Evolutionary conservation across 139 green algal species (phyloP), one percentile per base, ranked within the genome.

Genomic region (Astrephomene gubernaculifera): DNA sequence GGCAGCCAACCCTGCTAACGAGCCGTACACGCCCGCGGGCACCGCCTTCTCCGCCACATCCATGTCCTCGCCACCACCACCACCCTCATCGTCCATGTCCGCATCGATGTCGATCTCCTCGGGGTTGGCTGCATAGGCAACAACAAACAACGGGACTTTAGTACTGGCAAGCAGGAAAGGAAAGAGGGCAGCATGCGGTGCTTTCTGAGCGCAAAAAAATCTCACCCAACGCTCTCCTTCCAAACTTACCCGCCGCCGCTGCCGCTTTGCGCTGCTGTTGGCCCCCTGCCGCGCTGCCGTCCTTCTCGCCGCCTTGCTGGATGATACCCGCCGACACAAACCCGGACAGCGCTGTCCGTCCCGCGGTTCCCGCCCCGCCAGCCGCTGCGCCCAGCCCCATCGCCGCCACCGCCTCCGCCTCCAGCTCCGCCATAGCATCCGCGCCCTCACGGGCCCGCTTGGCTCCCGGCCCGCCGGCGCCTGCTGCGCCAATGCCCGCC

Each of bases 41-140:
- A 99, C 95, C 17, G 91, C 85, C 82, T 96, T 96, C 74, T 95
- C 72, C 70, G 91, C 68, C 65, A 99, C 43, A 36, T 94, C 89
- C 38, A 94, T 81, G n/a, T 88, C 91, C 6, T 80, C 93, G 53
- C 88, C 92, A 27, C 86, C 92, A 5, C 22, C 71, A 33, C 39
- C 69, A 1, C 83, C 92, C 17, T 91, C 95, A 0, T 94, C 92
- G 27, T 94, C 93, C 4, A 92, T 92, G 9, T 88, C 95, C 12
- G 90, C 90, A 45, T 94, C 93, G 27, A 99, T 33, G 24, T 98
- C 96, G 29, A 99, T 97, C 44, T 98, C 96, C 87, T 99, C 97
- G 27, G 96, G 95, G 83, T 99, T 99, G n/a, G 83, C 85, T 85
- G 83, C 84, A 81, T 36, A 49, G 19, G 21, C 57, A 76, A 54